Evolutionary conservation across 345 rosid genomes (phyloP), one percentile per base, ranked within the genome.

Genomic region (Euphorbia pulcherrima): DNA sequence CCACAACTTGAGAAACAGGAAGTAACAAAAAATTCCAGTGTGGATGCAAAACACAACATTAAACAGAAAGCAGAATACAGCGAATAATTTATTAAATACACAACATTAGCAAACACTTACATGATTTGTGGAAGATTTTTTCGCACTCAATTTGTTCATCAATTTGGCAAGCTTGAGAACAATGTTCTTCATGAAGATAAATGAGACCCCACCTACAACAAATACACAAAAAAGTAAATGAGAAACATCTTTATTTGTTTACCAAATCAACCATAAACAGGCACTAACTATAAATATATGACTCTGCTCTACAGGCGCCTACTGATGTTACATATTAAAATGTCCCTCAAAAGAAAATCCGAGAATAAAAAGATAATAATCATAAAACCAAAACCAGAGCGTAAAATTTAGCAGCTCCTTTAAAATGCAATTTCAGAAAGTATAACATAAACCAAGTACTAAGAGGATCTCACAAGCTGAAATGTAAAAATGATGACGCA

Each of bases 101-200:
- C n/a, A 60, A 26, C 59, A 60, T 5, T 40, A 2, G 18, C 21
- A 57, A 53, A 65, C 37, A 77, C 97, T 83, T 81, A 92, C 97
- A 79, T 84, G 78, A 62, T 68, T 70, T 65, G 64, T 61, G 21
- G 70, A 74, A 62, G 83, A 68, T 35, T 60, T 21, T 63, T 78
- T 87, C 67, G 68, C 77, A 61, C 46, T 70, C 39, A 80, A 74
- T 70, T 53, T 53, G 53, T 76, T 77, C 87, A 85, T 83, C 68
- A 87, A 75, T 60, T 81, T 75, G 1, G 88, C 96, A 74, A 93
- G 94, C 80, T 87, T 85, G 63, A 83, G 77, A 60, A 89, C 53
- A 57, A 87, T 78, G 53, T 65, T 71, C 76, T 76, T 84, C 87
- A 88, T 82, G 74, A 78, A 84, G 60, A 80, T 64, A 73, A 69